Evolutionary conservation across 1,284 basidiomycete species (phyloP).

Genomic region (Malassezia sympodialis): DNA sequence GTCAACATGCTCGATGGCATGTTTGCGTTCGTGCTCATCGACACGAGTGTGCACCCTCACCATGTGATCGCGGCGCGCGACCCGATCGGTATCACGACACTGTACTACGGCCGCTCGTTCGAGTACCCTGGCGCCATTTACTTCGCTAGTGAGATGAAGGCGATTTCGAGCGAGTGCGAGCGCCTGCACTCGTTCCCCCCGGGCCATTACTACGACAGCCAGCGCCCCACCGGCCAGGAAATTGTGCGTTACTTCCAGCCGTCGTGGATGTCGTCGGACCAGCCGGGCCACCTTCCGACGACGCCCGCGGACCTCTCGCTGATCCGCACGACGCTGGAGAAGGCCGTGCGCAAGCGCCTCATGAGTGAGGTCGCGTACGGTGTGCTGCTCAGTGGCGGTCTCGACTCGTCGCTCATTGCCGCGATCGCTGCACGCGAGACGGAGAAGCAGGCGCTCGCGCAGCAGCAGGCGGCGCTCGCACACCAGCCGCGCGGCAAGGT

Average conservation of each 20-base stretch:
- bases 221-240: slow-evolving; percentile 41
- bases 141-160: slow-evolving; percentile 94
- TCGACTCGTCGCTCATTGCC: slow-evolving; percentile 93
- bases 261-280: slow-evolving; percentile 49
- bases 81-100: slow-evolving; percentile 92
- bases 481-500: slow-evolving; percentile 49
- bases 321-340: slow-evolving; percentile 65
- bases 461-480: slow-evolving; percentile 49
- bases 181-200: slow-evolving; percentile 91
- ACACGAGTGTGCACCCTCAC: slow-evolving; percentile 78
- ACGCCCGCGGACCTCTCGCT: slow-evolving; percentile 59
- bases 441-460: slow-evolving; percentile 59
- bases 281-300: slow-evolving; percentile 59
- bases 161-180: slow-evolving; percentile 84
- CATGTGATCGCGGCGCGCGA: slow-evolving; percentile 91
- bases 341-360: slow-evolving; percentile 82
- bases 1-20: slow-evolving; percentile 73
- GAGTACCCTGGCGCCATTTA: slow-evolving; percentile 72
- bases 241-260: slow-evolving; percentile 48
- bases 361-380: slow-evolving; percentile 99
- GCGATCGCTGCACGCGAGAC: slow-evolving; percentile 94
- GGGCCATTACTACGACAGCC: slow-evolving; percentile 61
- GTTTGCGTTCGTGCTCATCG: slow-evolving; percentile 95
- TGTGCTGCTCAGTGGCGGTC: slow-evolving; percentile 84
- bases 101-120: slow-evolving; percentile 91